Evolutionary conservation across 1,139 yeast genomes (phyloP), one percentile per base, ranked within the genome.

Genomic region (Lodderomyces orthopsilosis): DNA sequence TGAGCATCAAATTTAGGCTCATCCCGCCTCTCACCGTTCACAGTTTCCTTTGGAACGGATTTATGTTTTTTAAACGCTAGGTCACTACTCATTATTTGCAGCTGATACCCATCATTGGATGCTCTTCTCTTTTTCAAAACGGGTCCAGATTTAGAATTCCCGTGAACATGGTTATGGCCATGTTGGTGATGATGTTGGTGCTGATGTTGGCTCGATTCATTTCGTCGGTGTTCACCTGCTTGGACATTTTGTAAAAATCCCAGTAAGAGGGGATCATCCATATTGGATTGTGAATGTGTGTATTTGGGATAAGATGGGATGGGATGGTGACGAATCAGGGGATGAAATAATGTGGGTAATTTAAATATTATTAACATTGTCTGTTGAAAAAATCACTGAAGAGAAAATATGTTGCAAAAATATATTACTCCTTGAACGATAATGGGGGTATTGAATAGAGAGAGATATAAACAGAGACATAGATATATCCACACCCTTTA

Each of bases 1-100:
- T 44, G 49, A 19, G 41, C 33, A 35, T 47, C 51, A 44, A 49
- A 46, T 33, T 39, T 40, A 8, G 51, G 40, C 37, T 40, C 44
- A 43, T 38, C 43, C 2, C 2, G 34, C 19, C 4, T 15, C n/a
- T 30, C 34, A 14, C 12, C 34, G 3, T 30, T 19, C 17, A 13
- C 3, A 4, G 6, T 5, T 4, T 15, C 34, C n/a, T 14, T 17
- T 15, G 19, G 6, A 30, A 15, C 18, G 7, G 34, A 14, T 10
- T 30, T 30, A 13, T n/a, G 34, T 10, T 15, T 30, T 10, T 30
- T 30, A 3, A 9, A 5, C 6, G 18, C 34, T 15, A 19, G 19
- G 3, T 30, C 34, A 7, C 4, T 3, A 4, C 34, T 13, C 12
- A n/a, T 27, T 27, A 4, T 17, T 30, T 15, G 18, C 15, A 2